Percentiles rank a stretch among this genome's conserved stretches.
Evolutionary conservation across 2,329 filamentous ascomycete genomes (phyloP).

Genomic region (Metarhizium rileyi): DNA sequence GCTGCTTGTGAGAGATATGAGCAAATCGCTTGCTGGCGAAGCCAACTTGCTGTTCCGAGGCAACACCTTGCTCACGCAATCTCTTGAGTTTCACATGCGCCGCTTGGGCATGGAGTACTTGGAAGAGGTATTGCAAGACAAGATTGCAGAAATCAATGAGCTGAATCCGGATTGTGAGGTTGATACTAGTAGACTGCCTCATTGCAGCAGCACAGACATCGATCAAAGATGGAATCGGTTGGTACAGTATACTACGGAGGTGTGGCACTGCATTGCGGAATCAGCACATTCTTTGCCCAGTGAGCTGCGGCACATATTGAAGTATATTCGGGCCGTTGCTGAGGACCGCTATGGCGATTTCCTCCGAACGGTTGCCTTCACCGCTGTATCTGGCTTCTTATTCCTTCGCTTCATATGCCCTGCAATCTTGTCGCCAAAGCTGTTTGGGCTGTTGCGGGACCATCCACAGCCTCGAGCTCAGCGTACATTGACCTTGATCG

Average conservation of each 20-base stretch:
- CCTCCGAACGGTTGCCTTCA: constrained; percentile 79
- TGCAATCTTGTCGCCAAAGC: constrained; percentile 88
- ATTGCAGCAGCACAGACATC: constrained; percentile 53
- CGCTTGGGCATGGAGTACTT: constrained; percentile 87
- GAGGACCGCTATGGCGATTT: constrained; percentile 94
- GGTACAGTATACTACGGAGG: constrained; percentile 64
- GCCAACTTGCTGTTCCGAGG: constrained; percentile 92
- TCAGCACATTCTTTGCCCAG: constrained; percentile 69
- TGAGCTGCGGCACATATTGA: constrained; percentile 75
- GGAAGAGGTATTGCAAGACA: constrained; percentile 76
- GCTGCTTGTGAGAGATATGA: constrained; percentile 64
- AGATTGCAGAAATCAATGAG: constrained; percentile 81
- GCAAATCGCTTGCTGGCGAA: constrained; percentile 71
- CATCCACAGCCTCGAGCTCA: constrained; percentile 76
- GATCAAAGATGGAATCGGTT: constrained; percentile 76
- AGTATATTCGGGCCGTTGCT: constrained; percentile 84
- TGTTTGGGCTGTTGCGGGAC: constrained; percentile 77
- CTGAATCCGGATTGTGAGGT: constrained; percentile 90
- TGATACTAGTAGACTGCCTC: constrained; percentile 66
- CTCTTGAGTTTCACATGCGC: constrained; percentile 92
- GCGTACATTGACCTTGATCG: constrained; percentile 81
- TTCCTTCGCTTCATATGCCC: constrained; percentile 94
- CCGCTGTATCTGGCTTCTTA: constrained; percentile 87
- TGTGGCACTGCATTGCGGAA: constrained; percentile 74
- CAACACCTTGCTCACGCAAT: constrained; percentile 88